phyloP scores from a whole-genome alignment of 2,329 filamentous ascomycete genomes.

The Beauveria varroae region DNA sequence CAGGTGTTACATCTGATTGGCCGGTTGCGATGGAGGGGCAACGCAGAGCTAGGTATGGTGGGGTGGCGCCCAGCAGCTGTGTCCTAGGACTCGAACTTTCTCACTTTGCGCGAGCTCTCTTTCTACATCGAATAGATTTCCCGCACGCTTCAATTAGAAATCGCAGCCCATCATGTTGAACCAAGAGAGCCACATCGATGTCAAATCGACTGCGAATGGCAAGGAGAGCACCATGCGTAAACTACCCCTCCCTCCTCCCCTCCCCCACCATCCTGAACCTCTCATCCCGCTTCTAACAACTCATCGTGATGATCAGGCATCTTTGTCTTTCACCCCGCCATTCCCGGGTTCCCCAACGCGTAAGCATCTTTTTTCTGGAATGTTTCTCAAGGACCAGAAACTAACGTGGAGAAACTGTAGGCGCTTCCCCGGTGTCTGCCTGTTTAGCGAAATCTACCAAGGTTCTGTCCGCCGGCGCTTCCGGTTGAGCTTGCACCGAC shows the following conservation, averaged over 20 bases:
- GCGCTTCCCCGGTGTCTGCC: slow-evolving; percentile 73
- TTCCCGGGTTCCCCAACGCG: slow-evolving; percentile 80
- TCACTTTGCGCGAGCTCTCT: background rate
- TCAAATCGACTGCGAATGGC: slow-evolving; percentile 43
- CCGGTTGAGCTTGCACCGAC: background rate
- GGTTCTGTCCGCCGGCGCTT: slow-evolving; percentile 39
- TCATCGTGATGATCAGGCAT: slow-evolving; percentile 51
- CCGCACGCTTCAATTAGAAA: background rate
- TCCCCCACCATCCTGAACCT: background rate
- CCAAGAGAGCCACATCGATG: slow-evolving; percentile 45
- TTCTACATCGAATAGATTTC: too few species aligned
- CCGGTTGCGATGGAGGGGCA: background rate
- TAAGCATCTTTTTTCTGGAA: slow-evolving; percentile 29
- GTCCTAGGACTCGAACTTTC: background rate
- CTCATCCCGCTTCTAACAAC: background rate
- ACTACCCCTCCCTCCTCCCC: slow-evolving; percentile 13
- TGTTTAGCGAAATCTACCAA: slow-evolving; percentile 96
- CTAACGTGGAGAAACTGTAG: slow-evolving; percentile 23
- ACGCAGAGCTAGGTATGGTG: background rate
- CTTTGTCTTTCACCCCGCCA: slow-evolving; percentile 79
- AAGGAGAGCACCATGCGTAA: slow-evolving; percentile 48
- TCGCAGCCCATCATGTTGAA: slow-evolving; percentile 38
- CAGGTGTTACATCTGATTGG: background rate
- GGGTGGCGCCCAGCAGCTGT: background rate
- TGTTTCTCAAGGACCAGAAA: too few species aligned